Conservation (phyloP, 306 rosid species). For the Cicer cuneatum region DNA sequence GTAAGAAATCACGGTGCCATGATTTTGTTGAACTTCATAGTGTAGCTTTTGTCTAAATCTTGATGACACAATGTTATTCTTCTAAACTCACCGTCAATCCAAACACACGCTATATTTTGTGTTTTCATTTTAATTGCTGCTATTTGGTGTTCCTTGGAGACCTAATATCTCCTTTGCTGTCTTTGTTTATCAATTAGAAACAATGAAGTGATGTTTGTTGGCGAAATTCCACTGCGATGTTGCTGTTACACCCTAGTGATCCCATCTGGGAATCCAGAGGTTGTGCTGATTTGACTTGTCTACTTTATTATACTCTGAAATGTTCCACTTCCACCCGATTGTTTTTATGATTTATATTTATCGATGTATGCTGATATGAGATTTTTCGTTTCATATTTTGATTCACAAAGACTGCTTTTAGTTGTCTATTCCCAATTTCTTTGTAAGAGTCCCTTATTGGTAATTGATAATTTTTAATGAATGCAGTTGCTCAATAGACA, state of each 20-base stretch:
- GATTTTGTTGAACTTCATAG: no score
- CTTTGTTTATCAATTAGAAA: constrained; percentile 56
- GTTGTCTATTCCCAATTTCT: constrained; percentile 9
- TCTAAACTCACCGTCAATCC: no score
- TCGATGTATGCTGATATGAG: constrained; percentile 1
- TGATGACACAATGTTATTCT: no score
- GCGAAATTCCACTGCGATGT: constrained; percentile 81
- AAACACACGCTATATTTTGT: background rate
- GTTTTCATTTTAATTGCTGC: background rate
- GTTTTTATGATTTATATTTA: background rate
- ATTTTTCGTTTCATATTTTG: constrained; percentile 7
- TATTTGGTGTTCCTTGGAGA: background rate
- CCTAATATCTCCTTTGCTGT: background rate
- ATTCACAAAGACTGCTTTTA: constrained; percentile 6
- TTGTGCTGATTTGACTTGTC: constrained; percentile 39
- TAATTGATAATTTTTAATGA: constrained; percentile 33
- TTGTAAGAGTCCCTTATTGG: constrained; percentile 27
- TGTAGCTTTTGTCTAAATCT: no score
- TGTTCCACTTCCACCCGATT: background rate
- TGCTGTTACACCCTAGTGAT: constrained; percentile 70
- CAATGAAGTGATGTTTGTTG: constrained; percentile 93
- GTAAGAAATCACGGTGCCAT: no score
- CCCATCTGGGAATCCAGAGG: constrained; percentile 70
- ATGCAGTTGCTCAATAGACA: constrained; percentile 89
- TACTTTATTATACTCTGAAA: background rate